These are phyloP conservation scores for Puccinellia tenuiflora DNA, from an alignment of 176 grass and related monocot genomes.

Conservation along the genomic window DNA sequence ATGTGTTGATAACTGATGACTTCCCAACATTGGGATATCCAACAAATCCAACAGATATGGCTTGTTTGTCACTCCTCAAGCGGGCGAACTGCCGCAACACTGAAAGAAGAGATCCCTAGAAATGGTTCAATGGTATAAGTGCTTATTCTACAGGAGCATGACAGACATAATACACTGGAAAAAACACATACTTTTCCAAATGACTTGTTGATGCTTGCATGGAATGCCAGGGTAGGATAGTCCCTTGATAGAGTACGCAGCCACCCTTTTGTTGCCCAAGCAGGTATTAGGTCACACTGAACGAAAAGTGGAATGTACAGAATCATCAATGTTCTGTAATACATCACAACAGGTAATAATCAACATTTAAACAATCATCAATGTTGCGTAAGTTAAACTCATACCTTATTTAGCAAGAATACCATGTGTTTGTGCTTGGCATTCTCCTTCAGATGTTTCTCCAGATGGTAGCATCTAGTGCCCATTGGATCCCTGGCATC, in stretches of 20 bases:
- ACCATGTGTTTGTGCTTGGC: slow-evolving; percentile 91
- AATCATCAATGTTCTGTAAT: neutral
- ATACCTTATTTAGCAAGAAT: slow-evolving; percentile 94
- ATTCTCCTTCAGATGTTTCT: slow-evolving; percentile 90
- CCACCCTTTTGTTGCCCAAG: slow-evolving; percentile 98
- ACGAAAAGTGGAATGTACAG: neutral
- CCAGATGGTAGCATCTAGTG: slow-evolving; percentile 88
- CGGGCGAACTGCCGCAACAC: slow-evolving; percentile 85
- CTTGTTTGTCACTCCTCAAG: slow-evolving; percentile 93
- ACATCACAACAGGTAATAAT: neutral
- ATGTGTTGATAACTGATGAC: slow-evolving; percentile 97
- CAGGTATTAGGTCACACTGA: slow-evolving; percentile 92
- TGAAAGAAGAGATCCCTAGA: slow-evolving; percentile 91
- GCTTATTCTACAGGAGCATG: neutral
- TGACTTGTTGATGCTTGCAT: slow-evolving; percentile 89
- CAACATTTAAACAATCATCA: neutral
- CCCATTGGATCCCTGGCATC: slow-evolving; percentile 98
- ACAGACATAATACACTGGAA: neutral
- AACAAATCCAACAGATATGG: slow-evolving; percentile 97
- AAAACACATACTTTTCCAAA: slow-evolving; percentile 77
- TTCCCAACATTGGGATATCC: slow-evolving; percentile 99
- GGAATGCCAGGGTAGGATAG: slow-evolving; percentile 91
- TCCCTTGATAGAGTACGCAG: slow-evolving; percentile 69
- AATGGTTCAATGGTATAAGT: neutral
- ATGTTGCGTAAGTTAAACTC: neutral